A percentile compares a stretch with the other conserved stretches of the same genome.
These are phyloP conservation scores for Medicago lupulina DNA, from an alignment of 306 rosid genomes.

Conservation along the genomic window DNA sequence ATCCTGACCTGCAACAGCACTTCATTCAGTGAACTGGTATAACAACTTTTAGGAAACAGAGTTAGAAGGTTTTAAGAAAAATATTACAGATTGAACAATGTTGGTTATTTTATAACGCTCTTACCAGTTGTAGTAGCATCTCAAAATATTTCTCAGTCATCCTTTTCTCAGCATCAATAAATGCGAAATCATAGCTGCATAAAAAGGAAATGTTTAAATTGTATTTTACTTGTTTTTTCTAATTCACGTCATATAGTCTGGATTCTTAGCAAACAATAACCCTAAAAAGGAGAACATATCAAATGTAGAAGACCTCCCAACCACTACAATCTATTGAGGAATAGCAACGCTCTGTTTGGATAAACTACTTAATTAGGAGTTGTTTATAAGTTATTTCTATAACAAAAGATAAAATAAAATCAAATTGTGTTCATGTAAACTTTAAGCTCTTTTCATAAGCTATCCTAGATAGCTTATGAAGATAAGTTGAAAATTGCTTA, in stretches of 20 bases:
- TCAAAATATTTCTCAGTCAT: constrained; percentile 84
- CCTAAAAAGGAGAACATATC: neutral
- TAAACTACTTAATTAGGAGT: neutral
- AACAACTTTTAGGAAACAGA: constrained; percentile 26
- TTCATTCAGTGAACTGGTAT: neutral
- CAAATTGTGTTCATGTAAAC: neutral
- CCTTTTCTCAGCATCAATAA: constrained; percentile 93
- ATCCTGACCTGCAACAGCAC: constrained; percentile 70
- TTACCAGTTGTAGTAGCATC: constrained; percentile 76
- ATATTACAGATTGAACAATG: neutral
- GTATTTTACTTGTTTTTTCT: constrained; percentile 23
- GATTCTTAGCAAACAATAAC: constrained; percentile 20
- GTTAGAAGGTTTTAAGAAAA: neutral
- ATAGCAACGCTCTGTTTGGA: neutral
- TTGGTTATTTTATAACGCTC: constrained; percentile 35
- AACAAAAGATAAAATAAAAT: neutral
- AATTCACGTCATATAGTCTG: constrained; percentile 28
- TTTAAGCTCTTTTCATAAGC: neutral
- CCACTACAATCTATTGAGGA: neutral
- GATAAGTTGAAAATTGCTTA: neutral
- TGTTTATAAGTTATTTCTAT: neutral
- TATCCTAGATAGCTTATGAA: neutral
- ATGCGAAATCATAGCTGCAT: constrained; percentile 91
- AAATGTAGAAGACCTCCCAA: constrained; percentile 18
- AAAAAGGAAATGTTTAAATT: constrained; percentile 39